Conservation (phyloP, 2,329 filamentous ascomycete species). For the Bipolaris zeicola region DNA sequence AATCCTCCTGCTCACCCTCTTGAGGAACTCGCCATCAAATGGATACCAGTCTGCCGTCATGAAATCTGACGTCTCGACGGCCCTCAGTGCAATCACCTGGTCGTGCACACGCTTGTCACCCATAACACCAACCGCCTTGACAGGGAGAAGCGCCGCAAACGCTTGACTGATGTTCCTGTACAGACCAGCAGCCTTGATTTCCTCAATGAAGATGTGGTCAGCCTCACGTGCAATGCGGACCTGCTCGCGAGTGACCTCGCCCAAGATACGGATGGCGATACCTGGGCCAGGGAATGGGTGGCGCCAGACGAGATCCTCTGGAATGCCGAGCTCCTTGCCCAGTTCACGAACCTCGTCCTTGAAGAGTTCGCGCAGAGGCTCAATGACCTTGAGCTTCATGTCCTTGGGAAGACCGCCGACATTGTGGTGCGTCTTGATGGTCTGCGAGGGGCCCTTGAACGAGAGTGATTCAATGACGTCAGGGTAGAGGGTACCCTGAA, state of each 20-base stretch:
- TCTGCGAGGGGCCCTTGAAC: constrained; percentile 73
- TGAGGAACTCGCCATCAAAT: constrained; percentile 69
- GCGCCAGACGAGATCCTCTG: constrained; percentile 75
- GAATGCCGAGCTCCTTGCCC: constrained; percentile 72
- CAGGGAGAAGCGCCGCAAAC: constrained; percentile 70
- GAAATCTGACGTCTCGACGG: constrained; percentile 69
- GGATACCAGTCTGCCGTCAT: constrained; percentile 76
- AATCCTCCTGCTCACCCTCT: constrained; percentile 69
- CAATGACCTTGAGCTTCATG: constrained; percentile 72
- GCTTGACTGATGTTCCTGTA: constrained; percentile 75
- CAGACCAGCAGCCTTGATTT: constrained; percentile 73
- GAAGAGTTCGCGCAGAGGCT: constrained; percentile 80
- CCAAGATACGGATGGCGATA: constrained; percentile 79
- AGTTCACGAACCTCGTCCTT: constrained; percentile 80
- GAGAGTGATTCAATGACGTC: constrained; percentile 74
- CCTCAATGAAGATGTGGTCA: constrained; percentile 77
- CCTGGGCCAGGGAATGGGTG: constrained; percentile 79
- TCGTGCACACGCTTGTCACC: constrained; percentile 72
- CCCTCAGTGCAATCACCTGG: constrained; percentile 66
- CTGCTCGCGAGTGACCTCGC: constrained; percentile 79
- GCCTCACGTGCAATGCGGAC: constrained; percentile 80
- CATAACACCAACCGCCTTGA: constrained; percentile 70
- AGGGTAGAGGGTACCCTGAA: constrained; percentile 85
- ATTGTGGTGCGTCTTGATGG: constrained; percentile 77
- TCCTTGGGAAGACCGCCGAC: constrained; percentile 70